Conservation (phyloP, 2,329 filamentous ascomycete genomes). For the Hypoxylon sp. region DNA sequence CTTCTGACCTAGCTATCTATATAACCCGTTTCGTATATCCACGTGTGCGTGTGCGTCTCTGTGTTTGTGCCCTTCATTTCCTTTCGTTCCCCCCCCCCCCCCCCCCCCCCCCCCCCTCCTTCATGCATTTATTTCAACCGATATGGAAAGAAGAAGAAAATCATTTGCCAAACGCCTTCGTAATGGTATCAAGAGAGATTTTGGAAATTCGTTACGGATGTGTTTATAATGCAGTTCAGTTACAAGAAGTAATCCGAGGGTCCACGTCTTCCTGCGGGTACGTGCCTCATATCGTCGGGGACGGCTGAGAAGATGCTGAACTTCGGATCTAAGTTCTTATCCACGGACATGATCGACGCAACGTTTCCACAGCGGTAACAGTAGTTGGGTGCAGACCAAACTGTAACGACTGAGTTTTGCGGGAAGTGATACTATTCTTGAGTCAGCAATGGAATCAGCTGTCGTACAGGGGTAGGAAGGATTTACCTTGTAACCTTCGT, state of each 20-base stretch:
- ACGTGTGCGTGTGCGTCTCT: too few relatives aligned
- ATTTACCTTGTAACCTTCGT: slow-evolving; percentile 93
- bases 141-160: slow-evolving; percentile 23
- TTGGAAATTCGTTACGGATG: slow-evolving; percentile 27
- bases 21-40: slow-evolving; percentile 17
- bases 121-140: slow-evolving; percentile 28
- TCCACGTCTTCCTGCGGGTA: slow-evolving; percentile 74
- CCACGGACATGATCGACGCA: slow-evolving; percentile 94
- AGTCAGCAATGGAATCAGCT: too few relatives aligned
- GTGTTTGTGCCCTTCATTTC: too few relatives aligned
- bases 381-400: slow-evolving; percentile 98
- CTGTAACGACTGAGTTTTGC: slow-evolving; percentile 94
- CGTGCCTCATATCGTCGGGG: slow-evolving; percentile 83
- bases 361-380: slow-evolving; percentile 96
- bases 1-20: slow-evolving; percentile 23
- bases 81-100: too few relatives aligned
- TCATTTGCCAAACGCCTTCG: slow-evolving; percentile 28
- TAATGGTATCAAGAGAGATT: slow-evolving; percentile 45
- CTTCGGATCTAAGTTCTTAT: slow-evolving; percentile 83
- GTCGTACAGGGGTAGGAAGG: slow-evolving; percentile 67
- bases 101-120: too few relatives aligned
- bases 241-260: slow-evolving; percentile 77
- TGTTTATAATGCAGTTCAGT: slow-evolving; percentile 38
- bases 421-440: slow-evolving; percentile 81
- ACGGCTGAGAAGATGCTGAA: slow-evolving; percentile 94